phyloP scores from a whole-genome alignment of 306 rosid species.

The Castanea sativa region DNA sequence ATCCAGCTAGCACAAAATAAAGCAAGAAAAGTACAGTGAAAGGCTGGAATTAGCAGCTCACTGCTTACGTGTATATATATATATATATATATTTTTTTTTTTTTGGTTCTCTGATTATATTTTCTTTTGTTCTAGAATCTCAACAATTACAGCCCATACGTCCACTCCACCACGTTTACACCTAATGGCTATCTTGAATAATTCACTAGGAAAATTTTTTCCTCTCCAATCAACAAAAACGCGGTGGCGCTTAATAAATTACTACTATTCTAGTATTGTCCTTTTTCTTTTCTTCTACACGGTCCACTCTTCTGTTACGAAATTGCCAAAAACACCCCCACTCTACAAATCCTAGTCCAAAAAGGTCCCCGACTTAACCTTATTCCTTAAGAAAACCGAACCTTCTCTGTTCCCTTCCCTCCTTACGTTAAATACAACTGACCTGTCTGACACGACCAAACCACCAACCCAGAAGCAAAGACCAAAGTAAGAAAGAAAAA shows the following conservation, averaged over 20 bases:
- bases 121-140: not conserved
- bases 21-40: not conserved
- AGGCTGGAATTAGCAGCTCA: not conserved
- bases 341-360: not conserved
- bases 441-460: not conserved
- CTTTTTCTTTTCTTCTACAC: too few species aligned
- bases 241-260: too few species aligned
- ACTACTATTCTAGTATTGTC: too few species aligned
- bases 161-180: slow-evolving; percentile 8
- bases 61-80: too few species aligned
- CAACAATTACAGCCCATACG: not conserved
- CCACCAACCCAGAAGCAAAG: not conserved
- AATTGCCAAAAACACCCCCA: slow-evolving; percentile 22
- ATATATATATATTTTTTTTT: too few species aligned
- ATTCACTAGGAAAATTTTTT: not conserved
- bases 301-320: not conserved
- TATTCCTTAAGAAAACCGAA: slow-evolving; percentile 15
- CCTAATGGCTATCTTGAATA: not conserved
- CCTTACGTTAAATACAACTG: not conserved
- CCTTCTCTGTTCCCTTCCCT: not conserved
- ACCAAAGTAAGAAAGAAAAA: not conserved
- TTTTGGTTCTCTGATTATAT: too few species aligned
- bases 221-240: too few species aligned
- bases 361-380: not conserved
- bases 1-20: too few species aligned